Base-by-base conservation (phyloP, 225 moss, liverwort and hornwort genomes). In the Straminergon stramineum region DNA sequence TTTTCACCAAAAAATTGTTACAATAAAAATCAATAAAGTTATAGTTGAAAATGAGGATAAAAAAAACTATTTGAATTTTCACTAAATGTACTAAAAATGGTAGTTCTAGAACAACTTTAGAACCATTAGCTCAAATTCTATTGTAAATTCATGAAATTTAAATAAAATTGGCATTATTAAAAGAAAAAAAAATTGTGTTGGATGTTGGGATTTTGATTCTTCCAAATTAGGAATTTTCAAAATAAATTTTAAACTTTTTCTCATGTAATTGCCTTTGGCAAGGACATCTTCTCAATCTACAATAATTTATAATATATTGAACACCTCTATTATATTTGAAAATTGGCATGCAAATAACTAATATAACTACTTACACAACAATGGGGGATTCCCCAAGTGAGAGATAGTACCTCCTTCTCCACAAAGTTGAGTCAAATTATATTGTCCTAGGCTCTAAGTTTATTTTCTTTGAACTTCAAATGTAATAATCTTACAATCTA, bases 361-460 rank as follows among this genome's bases (percentile, higher is more conserved):
- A 15, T 0, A 24, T 70, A 22, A 39, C 13, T 73, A 43, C 9
- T 9, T 27, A 41, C 0, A 4, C 15, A 73, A 16, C 5, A 4
- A 5, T 16, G 16, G 16, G 16, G 0, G 1, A 39, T 70, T 23
- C 6, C 69, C 13, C n/a, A n/a, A 69, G n/a, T 23, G 10, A 4
- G 9, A 43, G 8, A 27, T 14, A 43, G 5, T 73, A 0, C 27
- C 27, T 41, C 27, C 26, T 66, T 18, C 2, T 12, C 62, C 10
- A 62, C 1, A 43, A 73, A 41, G 15, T 9, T 43, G 41, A 73
- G 2, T 24, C 39, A 70, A 70, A 5, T 7, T 70, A 41, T 15
- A 3, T 2, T 70, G 2, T 70, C 2, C 0, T 13, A 0, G 6
- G 3, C 17, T 73, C 43, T 3, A 74, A 74, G 10, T 17, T 41